Conservation (phyloP, 257 asterid genomes). For the Mitragyna speciosa region DNA sequence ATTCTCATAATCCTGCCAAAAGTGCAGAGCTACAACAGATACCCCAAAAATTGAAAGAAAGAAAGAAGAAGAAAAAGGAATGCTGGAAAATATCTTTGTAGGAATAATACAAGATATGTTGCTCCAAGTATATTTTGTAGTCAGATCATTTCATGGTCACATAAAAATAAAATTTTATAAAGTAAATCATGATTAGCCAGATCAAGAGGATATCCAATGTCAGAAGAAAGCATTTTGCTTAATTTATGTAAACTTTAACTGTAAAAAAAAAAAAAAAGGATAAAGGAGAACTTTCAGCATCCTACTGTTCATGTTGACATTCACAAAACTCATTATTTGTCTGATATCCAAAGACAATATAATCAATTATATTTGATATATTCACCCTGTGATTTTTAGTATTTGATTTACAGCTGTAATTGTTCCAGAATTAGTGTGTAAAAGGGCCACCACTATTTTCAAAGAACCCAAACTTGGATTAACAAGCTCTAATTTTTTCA, state of each 20-base stretch:
- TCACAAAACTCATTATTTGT: background rate
- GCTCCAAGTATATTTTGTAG: background rate
- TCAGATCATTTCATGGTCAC: background rate
- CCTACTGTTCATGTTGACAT: background rate
- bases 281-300: background rate
- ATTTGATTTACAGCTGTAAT: background rate
- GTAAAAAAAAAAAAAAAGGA: background rate
- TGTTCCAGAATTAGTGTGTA: no score
- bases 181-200: background rate
- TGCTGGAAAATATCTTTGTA: background rate
- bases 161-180: background rate
- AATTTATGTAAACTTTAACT: background rate
- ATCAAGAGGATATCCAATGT: background rate
- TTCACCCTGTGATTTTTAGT: background rate
- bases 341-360: background rate
- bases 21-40: conserved; percentile 12
- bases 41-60: no score
- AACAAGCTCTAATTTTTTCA: no score
- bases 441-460: no score
- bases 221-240: background rate
- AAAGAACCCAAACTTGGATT: no score
- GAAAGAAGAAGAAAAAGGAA: conserved; percentile 17
- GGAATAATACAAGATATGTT: background rate
- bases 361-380: background rate
- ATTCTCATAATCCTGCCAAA: conserved; percentile 70